These are phyloP conservation scores for Alliaria petiolata DNA, from an alignment of 345 rosid genomes.

Conservation along the genomic window DNA sequence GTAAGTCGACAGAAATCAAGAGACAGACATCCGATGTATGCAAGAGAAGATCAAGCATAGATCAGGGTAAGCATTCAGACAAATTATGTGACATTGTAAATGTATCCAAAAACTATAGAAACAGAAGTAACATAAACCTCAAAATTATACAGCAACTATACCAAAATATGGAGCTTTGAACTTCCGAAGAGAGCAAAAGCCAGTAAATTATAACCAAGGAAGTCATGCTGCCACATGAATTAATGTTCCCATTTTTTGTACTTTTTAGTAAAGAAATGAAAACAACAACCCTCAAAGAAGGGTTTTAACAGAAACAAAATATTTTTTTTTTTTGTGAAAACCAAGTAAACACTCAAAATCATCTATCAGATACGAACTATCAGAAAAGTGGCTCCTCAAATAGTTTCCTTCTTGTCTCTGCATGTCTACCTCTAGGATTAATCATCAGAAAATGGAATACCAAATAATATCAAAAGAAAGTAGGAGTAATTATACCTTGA, in stretches of 20 bases:
- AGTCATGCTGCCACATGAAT: conserved; percentile 6
- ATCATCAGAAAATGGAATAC: conserved; percentile 1
- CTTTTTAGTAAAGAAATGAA: neutral
- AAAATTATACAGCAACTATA: conserved; percentile 1
- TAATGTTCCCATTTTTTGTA: neutral
- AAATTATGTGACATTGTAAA: neutral
- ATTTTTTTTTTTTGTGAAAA: neutral
- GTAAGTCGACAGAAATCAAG: conserved; percentile 3
- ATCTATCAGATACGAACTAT: neutral
- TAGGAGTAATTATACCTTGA: conserved; percentile 53
- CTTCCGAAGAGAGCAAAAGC: neutral
- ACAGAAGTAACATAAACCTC: neutral
- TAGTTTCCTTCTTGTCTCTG: neutral
- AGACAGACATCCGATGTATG: neutral
- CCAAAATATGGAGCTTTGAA: neutral
- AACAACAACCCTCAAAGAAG: neutral
- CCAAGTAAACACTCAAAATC: neutral
- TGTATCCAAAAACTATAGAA: conserved; percentile 2
- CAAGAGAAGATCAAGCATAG: neutral
- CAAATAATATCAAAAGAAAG: neutral
- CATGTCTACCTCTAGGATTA: neutral
- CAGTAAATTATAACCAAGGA: neutral
- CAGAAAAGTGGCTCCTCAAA: neutral
- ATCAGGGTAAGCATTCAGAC: conserved; percentile 4
- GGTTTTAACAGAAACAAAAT: neutral